Percentiles rank a stretch among this genome's conserved stretches.
Evolutionary conservation across 1,139 yeast genomes (phyloP).

Genomic region (Lipomyces yarrowii): DNA sequence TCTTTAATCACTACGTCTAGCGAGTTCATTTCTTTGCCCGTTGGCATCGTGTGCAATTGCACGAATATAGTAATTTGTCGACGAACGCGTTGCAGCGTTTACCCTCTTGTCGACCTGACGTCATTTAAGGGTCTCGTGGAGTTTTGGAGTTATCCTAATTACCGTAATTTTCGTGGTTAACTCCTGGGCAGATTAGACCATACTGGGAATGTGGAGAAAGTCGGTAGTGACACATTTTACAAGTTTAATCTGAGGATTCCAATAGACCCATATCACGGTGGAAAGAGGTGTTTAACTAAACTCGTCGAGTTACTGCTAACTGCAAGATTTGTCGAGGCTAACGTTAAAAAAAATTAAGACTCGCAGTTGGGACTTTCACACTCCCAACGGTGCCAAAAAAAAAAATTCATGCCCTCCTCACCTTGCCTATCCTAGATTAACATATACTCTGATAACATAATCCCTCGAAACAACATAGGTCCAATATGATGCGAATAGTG

Average conservation of each 20-base stretch:
- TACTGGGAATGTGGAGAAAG: too few relatives aligned
- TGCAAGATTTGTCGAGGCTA: too few relatives aligned
- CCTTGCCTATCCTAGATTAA: too few relatives aligned
- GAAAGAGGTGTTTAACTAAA: too few relatives aligned
- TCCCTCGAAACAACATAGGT: neutral
- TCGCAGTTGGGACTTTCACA: neutral
- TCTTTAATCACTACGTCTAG: conserved; percentile 2
- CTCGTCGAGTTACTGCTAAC: too few relatives aligned
- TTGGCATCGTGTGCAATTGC: neutral
- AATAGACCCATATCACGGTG: too few relatives aligned
- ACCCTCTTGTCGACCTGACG: neutral
- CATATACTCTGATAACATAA: neutral
- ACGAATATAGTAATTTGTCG: neutral
- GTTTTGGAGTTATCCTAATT: too few relatives aligned
- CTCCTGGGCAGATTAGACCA: too few relatives aligned
- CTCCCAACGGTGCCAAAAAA: conserved; percentile 1
- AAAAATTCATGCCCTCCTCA: neutral
- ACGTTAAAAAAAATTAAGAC: too few relatives aligned
- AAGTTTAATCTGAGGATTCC: too few relatives aligned
- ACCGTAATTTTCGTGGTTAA: too few relatives aligned
- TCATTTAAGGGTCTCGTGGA: neutral
- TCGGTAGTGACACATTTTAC: too few relatives aligned
- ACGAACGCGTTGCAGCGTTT: neutral
- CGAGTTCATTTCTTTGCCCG: neutral
- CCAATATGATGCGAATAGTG: conserved; percentile 26